Base-by-base conservation (phyloP, 257 asterid genomes). In the Jacaranda copaia region DNA sequence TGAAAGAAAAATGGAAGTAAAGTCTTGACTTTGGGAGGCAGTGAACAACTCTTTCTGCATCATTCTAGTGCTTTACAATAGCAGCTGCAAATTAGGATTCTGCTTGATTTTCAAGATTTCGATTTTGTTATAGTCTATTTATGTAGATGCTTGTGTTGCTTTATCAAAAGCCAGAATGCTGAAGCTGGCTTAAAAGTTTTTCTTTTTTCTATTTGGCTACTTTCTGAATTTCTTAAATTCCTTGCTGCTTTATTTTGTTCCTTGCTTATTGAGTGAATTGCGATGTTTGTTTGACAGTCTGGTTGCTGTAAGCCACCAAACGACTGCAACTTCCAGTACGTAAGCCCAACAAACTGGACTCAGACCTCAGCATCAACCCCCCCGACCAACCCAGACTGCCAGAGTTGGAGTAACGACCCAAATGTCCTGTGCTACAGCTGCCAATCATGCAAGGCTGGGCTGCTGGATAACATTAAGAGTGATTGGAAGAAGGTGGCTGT, bases 261-360 rank as follows among this genome's bases (percentile, higher is more conserved):
- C 32, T 25, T 8, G 15, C 13, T 11, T 0, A 9, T 11, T 8
- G 15, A 55, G 9, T 75, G 8, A 16, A 36, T 3, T 32, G 15
- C 43, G 19, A 62, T 71, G 12, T 32, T 53, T 39, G 25, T 61
- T 53, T 12, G 12, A 58, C 88, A 95, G 99, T 95, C 99, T 48
- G 99, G 99, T 63, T 95, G 99, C 90, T 95, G 98, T 73, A 95
- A 95, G 84, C 99, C 99, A 43, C 83, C 99, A 0, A 57, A 80
- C 8, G 91, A 82, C 75, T 95, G 99, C 82, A 83, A 85, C 60
- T 95, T 93, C 78, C 53, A 35, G 48, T 95, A 93, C 2, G 88
- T 87, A 6, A 85, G 82, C 83, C 98, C 98, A 2, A 93, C 98
- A 9, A 92, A 88, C 82, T 95, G 99, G 99, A 90, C 89, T 6